Percentiles rank a stretch among this genome's conserved stretches.
These are phyloP conservation scores for Clarireedia monteithiana DNA, from an alignment of 2,329 filamentous ascomycete genomes.

Conservation along the genomic window DNA sequence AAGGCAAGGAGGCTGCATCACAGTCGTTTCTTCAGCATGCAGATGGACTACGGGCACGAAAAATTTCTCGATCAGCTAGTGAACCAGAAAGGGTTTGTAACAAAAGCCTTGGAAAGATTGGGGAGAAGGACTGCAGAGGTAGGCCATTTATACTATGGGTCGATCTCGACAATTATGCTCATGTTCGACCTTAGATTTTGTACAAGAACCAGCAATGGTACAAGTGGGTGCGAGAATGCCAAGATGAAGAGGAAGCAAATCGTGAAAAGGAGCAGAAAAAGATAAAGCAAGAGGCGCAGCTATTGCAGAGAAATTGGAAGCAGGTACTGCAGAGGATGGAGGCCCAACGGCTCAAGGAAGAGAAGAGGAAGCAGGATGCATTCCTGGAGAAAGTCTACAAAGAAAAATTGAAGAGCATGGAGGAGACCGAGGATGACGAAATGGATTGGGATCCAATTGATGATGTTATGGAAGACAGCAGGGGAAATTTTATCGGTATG, in stretches of 20 bases:
- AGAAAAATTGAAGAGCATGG: slow-evolving; percentile 31
- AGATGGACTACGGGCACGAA: slow-evolving; percentile 37
- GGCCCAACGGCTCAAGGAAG: slow-evolving; percentile 34
- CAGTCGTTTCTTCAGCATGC: slow-evolving; percentile 35
- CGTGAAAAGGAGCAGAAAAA: slow-evolving; percentile 42
- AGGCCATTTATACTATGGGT: not conserved
- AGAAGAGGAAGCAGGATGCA: slow-evolving; percentile 35
- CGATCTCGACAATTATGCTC: not conserved
- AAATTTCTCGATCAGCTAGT: slow-evolving; percentile 33
- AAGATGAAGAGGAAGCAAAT: slow-evolving; percentile 37
- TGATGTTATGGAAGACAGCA: slow-evolving; percentile 38
- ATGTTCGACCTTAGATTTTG: slow-evolving; percentile 16
- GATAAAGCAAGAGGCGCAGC: slow-evolving; percentile 38
- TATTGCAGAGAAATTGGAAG: slow-evolving; percentile 41
- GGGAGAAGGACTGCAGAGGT: slow-evolving; percentile 36
- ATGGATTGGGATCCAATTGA: slow-evolving; percentile 42
- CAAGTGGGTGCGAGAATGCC: slow-evolving; percentile 37
- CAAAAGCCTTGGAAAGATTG: slow-evolving; percentile 34
- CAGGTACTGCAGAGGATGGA: slow-evolving; percentile 34
- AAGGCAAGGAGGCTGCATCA: slow-evolving; percentile 36
- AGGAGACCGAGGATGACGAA: slow-evolving; percentile 26
- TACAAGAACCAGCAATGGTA: slow-evolving; percentile 42
- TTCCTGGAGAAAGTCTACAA: slow-evolving; percentile 37
- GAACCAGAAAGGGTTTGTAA: slow-evolving; percentile 26
- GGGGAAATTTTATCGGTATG: slow-evolving; percentile 31